Evolutionary conservation across 768 basidiomycete genomes (phyloP).

Genomic region (Sutorius australiensis): DNA sequence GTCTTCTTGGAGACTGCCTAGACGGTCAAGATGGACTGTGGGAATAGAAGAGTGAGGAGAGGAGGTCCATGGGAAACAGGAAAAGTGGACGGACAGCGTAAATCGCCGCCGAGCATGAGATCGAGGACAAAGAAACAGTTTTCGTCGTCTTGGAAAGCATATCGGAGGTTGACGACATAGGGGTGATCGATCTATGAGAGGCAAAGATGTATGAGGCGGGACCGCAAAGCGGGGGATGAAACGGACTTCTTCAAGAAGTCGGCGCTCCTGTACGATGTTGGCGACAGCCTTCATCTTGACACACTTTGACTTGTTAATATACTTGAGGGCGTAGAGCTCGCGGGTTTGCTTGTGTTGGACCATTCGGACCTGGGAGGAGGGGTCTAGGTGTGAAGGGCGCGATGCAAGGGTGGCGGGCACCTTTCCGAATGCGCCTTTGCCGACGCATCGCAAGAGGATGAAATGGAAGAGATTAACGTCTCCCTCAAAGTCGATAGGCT

Average conservation of each 20-base stretch:
- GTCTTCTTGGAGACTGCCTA: slow-evolving; percentile 71
- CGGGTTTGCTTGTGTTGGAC: slow-evolving; percentile 99
- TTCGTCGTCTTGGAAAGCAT: slow-evolving; percentile 97
- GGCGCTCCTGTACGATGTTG: slow-evolving; percentile 94
- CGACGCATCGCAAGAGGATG: slow-evolving; percentile 90
- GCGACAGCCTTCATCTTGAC: slow-evolving; percentile 98
- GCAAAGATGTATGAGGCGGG: not conserved
- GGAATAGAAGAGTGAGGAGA: slow-evolving; percentile 1
- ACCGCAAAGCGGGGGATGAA: not conserved
- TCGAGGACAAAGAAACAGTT: slow-evolving; percentile 99
- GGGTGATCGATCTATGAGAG: slow-evolving; percentile 83
- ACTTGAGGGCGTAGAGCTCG: slow-evolving; percentile 95
- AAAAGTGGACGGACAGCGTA: slow-evolving; percentile 64
- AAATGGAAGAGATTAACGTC: slow-evolving; percentile 98
- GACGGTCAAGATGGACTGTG: slow-evolving; percentile 82
- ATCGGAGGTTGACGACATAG: slow-evolving; percentile 90
- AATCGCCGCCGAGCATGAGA: slow-evolving; percentile 93
- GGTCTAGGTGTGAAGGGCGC: slow-evolving; percentile 6
- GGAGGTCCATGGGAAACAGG: not conserved
- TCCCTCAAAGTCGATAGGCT: slow-evolving; percentile 95
- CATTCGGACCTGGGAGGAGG: slow-evolving; percentile 78
- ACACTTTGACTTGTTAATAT: slow-evolving; percentile 97
- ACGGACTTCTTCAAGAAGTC: slow-evolving; percentile 88
- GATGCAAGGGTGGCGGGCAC: slow-evolving; percentile 36
- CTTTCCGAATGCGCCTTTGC: slow-evolving; percentile 99